Conservation (phyloP, 2,329 filamentous ascomycete genomes). For the Cladosporium sp. region DNA sequence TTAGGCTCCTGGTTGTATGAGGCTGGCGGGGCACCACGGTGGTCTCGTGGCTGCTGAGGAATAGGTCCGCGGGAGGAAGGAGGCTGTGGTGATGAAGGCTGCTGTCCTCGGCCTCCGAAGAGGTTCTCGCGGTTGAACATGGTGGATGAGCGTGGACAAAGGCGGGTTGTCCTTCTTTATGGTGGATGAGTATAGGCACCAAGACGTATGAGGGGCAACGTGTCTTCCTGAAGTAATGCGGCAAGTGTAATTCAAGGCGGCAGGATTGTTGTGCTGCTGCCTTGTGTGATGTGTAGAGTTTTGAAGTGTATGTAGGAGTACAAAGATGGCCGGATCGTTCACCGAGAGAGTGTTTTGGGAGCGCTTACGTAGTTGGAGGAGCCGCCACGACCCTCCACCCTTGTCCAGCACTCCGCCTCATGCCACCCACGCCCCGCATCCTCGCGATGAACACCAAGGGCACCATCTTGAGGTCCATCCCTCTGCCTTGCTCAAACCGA, state of each 20-base stretch:
- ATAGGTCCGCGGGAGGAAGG: conserved; percentile 13
- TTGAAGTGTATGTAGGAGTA: neutral
- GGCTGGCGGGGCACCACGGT: conserved; percentile 22
- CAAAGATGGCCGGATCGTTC: neutral
- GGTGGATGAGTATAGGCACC: neutral
- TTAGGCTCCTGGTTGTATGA: conserved; percentile 21
- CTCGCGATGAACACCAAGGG: no score
- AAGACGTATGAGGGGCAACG: neutral
- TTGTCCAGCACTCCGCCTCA: neutral
- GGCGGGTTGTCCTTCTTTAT: neutral
- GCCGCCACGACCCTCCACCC: neutral
- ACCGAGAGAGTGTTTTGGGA: neutral
- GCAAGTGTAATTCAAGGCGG: neutral
- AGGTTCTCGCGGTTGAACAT: conserved; percentile 58
- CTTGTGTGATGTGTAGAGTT: neutral
- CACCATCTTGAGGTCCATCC: no score
- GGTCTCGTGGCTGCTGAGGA: conserved; percentile 12
- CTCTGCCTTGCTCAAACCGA: no score
- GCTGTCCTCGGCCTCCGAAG: conserved; percentile 27
- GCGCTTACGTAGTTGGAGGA: neutral
- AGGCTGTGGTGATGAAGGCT: conserved; percentile 35
- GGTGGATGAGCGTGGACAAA: conserved; percentile 5
- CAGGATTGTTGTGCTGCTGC: neutral
- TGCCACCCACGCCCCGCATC: neutral
- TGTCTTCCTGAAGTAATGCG: neutral